Base-by-base conservation (phyloP, 1,284 basidiomycete genomes). In the Heterobasidion parviporum region DNA sequence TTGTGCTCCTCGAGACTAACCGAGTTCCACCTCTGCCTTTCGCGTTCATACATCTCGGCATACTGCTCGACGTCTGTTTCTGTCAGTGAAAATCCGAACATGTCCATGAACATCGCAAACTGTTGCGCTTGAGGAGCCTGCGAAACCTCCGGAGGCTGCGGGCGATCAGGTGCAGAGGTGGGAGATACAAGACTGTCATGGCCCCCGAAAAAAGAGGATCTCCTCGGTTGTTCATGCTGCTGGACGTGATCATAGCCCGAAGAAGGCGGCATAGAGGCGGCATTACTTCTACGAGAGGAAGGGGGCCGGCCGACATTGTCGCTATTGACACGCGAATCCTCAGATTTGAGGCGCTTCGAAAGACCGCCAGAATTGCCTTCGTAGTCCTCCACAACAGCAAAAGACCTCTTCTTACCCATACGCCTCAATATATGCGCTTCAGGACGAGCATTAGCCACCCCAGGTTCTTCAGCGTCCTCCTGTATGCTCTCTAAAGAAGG, bases 1-100 rank as follows among this genome's bases (percentile, higher is more conserved):
- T 57, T 38, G 58, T 58, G 60, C 47, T 60, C 58, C 18, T 60
- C 59, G 41, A 52, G 53, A n/a, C 7, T 41, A 41, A n/a, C 38
- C n/a, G 12, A 10, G 38, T 12, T 41, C 38, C 38, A 41, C n/a
- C 38, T 41, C 38, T 41, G 38, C n/a, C 6, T 41, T 41, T 10
- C 38, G 38, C n/a, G 38, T n/a, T 41, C 38, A n/a, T 41, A 41
- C 38, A 12, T 41, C 38, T 41, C 38, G n/a, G n/a, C 38, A 41
- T 41, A 41, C 38, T n/a, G 38, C 6, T 41, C 38, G 10, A 41
- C 10, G 5, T 41, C 38, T n/a, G 38, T 1, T n/a, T 41, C 38
- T 12, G 38, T 12, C 38, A 41, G n/a, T 12, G 10, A 10, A 5
- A 41, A 5, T 10, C 38, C n/a, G n/a, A 41, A 41, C 38, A 41